Evolutionary conservation across 768 basidiomycete species (phyloP).

Genomic region (Amanita fuliginea): DNA sequence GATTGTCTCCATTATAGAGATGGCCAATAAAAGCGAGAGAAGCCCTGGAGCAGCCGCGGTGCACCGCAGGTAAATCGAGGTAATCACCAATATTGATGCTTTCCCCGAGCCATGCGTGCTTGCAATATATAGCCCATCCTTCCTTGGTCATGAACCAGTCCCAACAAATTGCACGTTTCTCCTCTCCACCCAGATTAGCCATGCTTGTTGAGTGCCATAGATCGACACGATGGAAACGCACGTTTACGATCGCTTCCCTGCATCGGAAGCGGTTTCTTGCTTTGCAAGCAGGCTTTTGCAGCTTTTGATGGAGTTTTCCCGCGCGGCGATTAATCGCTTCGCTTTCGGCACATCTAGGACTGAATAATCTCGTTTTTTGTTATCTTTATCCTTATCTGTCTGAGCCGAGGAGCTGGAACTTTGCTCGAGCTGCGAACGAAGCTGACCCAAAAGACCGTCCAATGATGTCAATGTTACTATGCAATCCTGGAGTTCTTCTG

Average conservation of each 20-base stretch:
- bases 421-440: slow-evolving; percentile 35
- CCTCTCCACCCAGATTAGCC: background rate
- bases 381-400: slow-evolving; percentile 5
- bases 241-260: slow-evolving; percentile 3
- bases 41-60: background rate
- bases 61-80: background rate
- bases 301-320: slow-evolving; percentile 57
- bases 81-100: background rate
- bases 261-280: background rate
- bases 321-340: slow-evolving; percentile 53
- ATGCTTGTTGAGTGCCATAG: background rate
- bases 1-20: background rate
- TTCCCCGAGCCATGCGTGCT: slow-evolving; percentile 2
- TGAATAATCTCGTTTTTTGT: slow-evolving; percentile 36
- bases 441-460: slow-evolving; percentile 47
- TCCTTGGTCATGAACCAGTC: background rate
- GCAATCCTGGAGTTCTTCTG: slow-evolving; percentile 58
- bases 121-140: background rate
- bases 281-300: slow-evolving; percentile 45
- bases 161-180: background rate
- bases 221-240: slow-evolving; percentile 4
- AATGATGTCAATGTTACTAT: slow-evolving; percentile 44
- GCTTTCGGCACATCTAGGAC: slow-evolving; percentile 51
- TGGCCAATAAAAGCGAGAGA: background rate
- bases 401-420: slow-evolving; percentile 13